Evolutionary conservation across 2,329 filamentous ascomycete species (phyloP).

Genomic region (Colletotrichum echinochloae): DNA sequence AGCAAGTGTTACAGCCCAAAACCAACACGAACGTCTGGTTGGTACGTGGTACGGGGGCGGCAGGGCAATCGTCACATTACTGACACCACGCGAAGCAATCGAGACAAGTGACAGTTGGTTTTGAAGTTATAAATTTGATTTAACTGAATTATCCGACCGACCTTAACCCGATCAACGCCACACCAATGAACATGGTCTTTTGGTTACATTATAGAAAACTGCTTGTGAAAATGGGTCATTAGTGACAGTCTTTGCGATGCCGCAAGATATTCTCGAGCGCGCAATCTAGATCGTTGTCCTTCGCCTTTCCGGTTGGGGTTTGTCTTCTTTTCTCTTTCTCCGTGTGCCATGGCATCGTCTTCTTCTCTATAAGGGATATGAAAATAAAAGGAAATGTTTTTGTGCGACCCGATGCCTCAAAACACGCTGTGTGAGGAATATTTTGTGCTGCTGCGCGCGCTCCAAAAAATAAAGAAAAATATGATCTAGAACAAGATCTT

Average conservation of each 20-base stretch:
- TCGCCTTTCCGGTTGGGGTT: constrained; percentile 19
- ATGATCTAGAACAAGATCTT: constrained; percentile 6
- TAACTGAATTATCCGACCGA: constrained; percentile 28
- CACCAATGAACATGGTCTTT: constrained; percentile 20
- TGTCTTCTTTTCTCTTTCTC: constrained; percentile 12
- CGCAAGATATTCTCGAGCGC: constrained; percentile 14
- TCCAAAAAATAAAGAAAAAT: too few relatives aligned
- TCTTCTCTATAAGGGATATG: constrained; percentile 24
- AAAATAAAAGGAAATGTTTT: constrained; percentile 2
- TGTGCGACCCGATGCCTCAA: constrained; percentile 23
- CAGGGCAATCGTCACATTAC: too few relatives aligned
- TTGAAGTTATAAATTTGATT: constrained; percentile 20
- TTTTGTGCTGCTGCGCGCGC: constrained; percentile 12
- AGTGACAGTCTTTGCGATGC: constrained; percentile 19
- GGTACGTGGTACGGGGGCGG: background rate
- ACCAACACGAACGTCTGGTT: too few relatives aligned
- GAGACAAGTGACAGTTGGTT: background rate
- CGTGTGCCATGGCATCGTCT: background rate
- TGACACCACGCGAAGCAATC: background rate
- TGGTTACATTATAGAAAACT: constrained; percentile 25
- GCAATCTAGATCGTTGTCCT: constrained; percentile 13
- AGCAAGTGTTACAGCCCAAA: background rate
- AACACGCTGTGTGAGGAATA: constrained; percentile 22
- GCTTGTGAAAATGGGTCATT: constrained; percentile 23
- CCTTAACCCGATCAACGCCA: constrained; percentile 22